Evolutionary conservation across 2,329 filamentous ascomycete genomes (phyloP), one percentile per base, ranked within the genome.

Genomic region (Gaeumannomyces sp.): DNA sequence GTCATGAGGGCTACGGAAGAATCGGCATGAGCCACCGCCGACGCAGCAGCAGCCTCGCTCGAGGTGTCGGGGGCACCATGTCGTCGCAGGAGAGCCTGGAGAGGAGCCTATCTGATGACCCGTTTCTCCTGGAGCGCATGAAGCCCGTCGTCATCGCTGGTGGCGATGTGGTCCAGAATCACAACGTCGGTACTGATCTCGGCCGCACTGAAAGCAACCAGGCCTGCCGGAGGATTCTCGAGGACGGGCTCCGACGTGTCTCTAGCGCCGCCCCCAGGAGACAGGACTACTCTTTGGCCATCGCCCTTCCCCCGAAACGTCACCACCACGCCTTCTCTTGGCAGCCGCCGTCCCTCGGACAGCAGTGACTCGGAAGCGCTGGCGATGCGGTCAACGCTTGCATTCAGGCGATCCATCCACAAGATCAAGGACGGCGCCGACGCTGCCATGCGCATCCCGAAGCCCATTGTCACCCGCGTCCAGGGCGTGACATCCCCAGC

Each of bases 1-100:
- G 94, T 0, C 93, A 98, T 71, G 94, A 98, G 77, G 90, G 90
- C 1, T 93, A 94, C 71, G 89, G 89, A 0, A 84, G 84, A 65
- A 80, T 91, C 65, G 86, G 87, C 3, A 78, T 82, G 6, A 33
- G 29, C 13, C 61, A 63, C 27, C 84, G 87, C 65, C 84, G 89
- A 35, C 84, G 89, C 64, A 92, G 87, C 71, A 85, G 83, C 66
- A 88, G 85, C 70, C 69, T 78, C 29, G 73, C 75, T 3, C 79
- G 79, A n/a, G 81, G 78, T 31, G 78, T 79, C 27, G 72, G 75
- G 16, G 79, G 77, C 6, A 75, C 75, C 27, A 75, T 78, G 63
- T 76, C 80, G 5, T 85, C 84, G 0, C 82, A 83, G 65, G 83
- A 87, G 60, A 85, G 80, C 63, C 72, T 82, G 56, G 71, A 74